Evolutionary conservation across 257 asterid species (phyloP).

Genomic region (Solanum rostratum): DNA sequence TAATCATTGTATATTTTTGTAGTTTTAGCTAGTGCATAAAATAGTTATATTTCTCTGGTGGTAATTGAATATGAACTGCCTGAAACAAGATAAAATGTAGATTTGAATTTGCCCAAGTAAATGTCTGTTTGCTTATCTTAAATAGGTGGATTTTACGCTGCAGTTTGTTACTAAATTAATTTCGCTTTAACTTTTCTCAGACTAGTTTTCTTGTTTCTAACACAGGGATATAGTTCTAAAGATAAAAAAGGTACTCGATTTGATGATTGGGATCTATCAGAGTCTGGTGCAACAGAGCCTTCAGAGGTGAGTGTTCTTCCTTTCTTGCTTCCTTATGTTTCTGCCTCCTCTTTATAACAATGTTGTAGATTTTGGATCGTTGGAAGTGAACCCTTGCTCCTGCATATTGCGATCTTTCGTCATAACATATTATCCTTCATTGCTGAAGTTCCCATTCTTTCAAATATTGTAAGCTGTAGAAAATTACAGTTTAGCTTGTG

Average conservation of each 20-base stretch:
- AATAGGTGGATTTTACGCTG: neutral
- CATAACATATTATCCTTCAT: neutral
- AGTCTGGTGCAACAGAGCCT: conserved; percentile 61
- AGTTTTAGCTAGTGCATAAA: neutral
- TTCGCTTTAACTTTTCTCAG: neutral
- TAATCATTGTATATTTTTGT: neutral
- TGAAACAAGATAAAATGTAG: neutral
- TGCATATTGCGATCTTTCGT: neutral
- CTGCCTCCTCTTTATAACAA: neutral
- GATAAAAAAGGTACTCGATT: conserved; percentile 49
- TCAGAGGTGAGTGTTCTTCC: conserved; percentile 41
- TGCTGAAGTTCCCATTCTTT: neutral
- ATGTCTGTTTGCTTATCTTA: neutral
- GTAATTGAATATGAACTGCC: neutral
- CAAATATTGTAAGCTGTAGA: neutral
- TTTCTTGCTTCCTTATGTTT: conserved; percentile 10
- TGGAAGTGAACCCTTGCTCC: neutral
- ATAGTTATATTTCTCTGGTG: neutral
- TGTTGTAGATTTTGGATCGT: neutral
- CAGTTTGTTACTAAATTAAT: neutral
- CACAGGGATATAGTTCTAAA: conserved; percentile 88
- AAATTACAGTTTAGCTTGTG: neutral
- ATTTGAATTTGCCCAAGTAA: neutral
- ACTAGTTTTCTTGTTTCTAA: conserved; percentile 3
- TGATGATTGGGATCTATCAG: conserved; percentile 96